These are phyloP conservation scores for Gossypium mustelinum DNA, from an alignment of 345 rosid species.

Conservation along the genomic window DNA sequence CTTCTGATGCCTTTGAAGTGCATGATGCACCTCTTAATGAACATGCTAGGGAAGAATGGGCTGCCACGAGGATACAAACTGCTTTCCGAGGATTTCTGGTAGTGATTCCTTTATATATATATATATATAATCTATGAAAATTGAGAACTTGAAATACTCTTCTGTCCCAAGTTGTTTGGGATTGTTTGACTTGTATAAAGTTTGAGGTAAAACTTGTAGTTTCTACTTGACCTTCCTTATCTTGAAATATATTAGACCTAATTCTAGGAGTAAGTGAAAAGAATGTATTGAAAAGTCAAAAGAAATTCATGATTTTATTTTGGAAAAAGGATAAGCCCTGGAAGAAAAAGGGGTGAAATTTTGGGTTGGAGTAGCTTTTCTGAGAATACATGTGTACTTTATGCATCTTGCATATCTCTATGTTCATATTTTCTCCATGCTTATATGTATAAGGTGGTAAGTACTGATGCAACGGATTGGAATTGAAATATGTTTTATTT, in stretches of 20 bases:
- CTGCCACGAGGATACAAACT: slow-evolving; percentile 85
- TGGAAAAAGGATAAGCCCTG: not conserved
- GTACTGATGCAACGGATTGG: not conserved
- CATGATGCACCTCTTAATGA: slow-evolving; percentile 38
- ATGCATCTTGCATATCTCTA: not conserved
- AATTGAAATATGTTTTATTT: slow-evolving; percentile 17
- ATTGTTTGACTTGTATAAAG: not conserved
- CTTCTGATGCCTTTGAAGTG: slow-evolving; percentile 46
- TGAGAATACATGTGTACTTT: not conserved
- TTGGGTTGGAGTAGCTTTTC: not conserved
- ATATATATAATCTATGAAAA: not conserved
- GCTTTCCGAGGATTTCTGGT: slow-evolving; percentile 97
- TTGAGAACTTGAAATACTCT: not conserved
- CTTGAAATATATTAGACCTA: not conserved
- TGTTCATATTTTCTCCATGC: not conserved
- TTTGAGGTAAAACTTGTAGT: not conserved
- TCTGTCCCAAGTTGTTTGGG: not conserved
- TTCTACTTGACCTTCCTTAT: not conserved
- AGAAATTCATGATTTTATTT: not conserved
- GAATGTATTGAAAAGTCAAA: not conserved
- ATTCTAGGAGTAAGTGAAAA: not conserved
- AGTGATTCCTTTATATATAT: slow-evolving; percentile 8
- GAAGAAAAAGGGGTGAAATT: not conserved
- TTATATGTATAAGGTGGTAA: not conserved
- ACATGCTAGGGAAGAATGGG: slow-evolving; percentile 48